phyloP scores from a whole-genome alignment of 176 grass and related monocot species.

The Cenchrus purpureus region DNA sequence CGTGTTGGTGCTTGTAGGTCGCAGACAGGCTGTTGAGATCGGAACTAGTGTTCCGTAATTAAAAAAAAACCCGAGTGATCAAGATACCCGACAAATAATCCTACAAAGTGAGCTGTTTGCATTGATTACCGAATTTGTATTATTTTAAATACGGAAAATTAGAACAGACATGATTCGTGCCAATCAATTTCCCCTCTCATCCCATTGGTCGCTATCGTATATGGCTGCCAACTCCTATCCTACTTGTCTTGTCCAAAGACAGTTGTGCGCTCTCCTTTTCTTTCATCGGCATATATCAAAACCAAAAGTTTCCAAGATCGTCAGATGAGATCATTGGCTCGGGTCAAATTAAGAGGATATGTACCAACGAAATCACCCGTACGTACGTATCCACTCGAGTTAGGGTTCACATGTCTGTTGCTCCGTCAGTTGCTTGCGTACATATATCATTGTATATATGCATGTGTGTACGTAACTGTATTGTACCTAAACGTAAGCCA shows the following conservation, averaged over 20 bases:
- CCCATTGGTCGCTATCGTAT: background rate
- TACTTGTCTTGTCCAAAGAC: constrained; percentile 7
- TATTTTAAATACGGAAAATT: background rate
- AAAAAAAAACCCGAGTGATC: too few species aligned
- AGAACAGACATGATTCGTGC: background rate
- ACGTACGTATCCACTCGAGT: background rate
- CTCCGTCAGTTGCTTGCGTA: background rate
- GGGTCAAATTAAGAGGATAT: background rate
- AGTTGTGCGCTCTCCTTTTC: too few species aligned
- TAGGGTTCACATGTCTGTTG: background rate
- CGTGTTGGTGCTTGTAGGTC: too few species aligned
- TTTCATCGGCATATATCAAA: background rate
- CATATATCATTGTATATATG: background rate
- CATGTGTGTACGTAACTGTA: too few species aligned
- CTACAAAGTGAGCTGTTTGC: too few species aligned
- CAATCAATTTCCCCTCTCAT: background rate
- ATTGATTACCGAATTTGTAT: too few species aligned
- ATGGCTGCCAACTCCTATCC: background rate
- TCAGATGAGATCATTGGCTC: background rate
- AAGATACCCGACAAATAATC: too few species aligned
- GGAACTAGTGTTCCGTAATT: too few species aligned
- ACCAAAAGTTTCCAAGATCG: background rate
- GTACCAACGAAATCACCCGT: background rate
- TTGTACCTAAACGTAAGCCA: background rate
- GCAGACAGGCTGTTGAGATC: too few species aligned